Evolutionary conservation across 139 green algal species (phyloP), one percentile per base, ranked within the genome.

Genomic region (Pleodorina starrii): DNA sequence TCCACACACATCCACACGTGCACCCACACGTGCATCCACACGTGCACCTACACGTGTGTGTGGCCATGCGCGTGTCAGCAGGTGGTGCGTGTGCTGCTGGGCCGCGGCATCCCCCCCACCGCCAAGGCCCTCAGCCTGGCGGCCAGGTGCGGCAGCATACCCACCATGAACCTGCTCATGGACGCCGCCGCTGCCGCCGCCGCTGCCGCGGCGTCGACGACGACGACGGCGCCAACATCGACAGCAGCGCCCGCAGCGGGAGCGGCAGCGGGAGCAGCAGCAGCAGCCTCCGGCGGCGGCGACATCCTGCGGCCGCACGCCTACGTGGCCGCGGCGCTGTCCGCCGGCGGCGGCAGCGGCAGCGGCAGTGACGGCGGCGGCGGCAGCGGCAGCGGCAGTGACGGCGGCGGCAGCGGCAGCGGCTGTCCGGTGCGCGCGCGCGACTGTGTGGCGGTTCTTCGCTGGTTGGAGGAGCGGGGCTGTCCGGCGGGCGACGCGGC

Each of bases 71-170:
- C n/a, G n/a, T n/a, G 29, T 66, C 54, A 3, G 35, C 69, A 77
- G 69, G 73, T 81, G 21, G 59, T 81, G 73, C 73, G 43, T 5
- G 5, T 81, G 25, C 43, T 81, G 73, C 43, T 81, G 73, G 12
- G 21, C 21, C 42, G 23, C 42, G 73, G 43, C 21, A 27, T 35
- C 32, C 17, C 14, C 5, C 35, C 69, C 40, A 50, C 69, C 4
- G 10, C 69, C 25, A 27, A 14, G 32, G 69, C 69, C 35, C 48
- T 77, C 36, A 25, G 40, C 14, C 36, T 46, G 6, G 69, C 69
- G 35, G 69, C 69, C 35, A 46, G 27, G 19, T 77, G n/a, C 5
- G 69, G 69, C 35, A 77, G 36, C 69, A 50, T 48, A 11, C n/a
- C 69, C 25, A 32, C 69, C 43, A 59, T 81, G 73, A 40, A 81